Percentiles rank a stretch among this genome's conserved stretches.
These are phyloP conservation scores for Lasiodiplodia sp. DNA, from an alignment of 2,329 filamentous ascomycete species.

Conservation along the genomic window DNA sequence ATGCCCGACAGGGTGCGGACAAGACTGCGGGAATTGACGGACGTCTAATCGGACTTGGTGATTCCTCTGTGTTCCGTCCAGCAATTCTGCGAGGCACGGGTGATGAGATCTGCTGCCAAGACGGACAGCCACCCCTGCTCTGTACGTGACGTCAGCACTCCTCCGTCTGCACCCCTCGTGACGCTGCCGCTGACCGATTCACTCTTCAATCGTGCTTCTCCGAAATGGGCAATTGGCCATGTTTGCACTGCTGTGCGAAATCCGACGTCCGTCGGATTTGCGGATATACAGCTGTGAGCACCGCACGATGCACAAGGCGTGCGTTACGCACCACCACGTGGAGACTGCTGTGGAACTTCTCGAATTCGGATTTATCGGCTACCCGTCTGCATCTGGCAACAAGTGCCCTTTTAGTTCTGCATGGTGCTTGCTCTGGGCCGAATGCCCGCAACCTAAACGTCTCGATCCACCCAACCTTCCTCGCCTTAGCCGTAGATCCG, in stretches of 20 bases:
- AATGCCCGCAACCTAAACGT: neutral
- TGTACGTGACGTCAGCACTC: constrained; percentile 7
- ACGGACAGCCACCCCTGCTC: neutral
- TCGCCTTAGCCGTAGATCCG: neutral
- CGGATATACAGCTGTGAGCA: constrained; percentile 4
- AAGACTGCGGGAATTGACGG: neutral
- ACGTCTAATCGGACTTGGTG: neutral
- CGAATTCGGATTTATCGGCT: constrained; percentile 18
- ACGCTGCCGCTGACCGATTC: neutral
- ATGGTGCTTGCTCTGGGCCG: neutral
- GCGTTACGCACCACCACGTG: constrained; percentile 7
- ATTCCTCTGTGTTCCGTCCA: neutral
- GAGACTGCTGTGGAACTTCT: neutral
- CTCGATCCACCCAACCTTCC: neutral
- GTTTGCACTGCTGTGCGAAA: neutral
- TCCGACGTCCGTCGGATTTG: constrained; percentile 18
- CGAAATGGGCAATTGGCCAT: neutral
- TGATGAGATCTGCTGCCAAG: constrained; percentile 15
- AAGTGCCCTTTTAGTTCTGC: neutral
- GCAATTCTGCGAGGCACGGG: neutral
- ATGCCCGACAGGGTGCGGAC: neutral
- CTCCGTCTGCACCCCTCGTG: neutral
- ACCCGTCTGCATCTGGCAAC: neutral
- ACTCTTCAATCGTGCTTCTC: neutral
- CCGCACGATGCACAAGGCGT: neutral